A percentile compares a stretch with the other conserved stretches of the same genome.
phyloP scores from a whole-genome alignment of 1,284 basidiomycete species.

The Puccinia novopanici region DNA sequence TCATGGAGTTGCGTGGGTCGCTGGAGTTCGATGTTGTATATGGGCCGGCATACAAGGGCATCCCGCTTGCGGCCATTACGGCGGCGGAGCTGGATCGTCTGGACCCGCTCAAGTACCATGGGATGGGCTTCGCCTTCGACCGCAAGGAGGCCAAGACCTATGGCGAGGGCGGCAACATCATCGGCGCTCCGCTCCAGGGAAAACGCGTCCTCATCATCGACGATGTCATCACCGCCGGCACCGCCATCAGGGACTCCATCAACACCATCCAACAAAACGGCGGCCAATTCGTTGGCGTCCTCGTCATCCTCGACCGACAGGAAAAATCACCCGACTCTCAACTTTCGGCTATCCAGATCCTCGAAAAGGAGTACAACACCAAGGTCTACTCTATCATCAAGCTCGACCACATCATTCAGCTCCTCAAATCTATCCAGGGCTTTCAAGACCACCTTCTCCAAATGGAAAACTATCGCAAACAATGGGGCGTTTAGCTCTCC shows the following conservation, averaged over 20 bases:
- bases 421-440: constrained; percentile 72
- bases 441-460: constrained; percentile 67
- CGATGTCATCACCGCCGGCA: constrained; percentile 95
- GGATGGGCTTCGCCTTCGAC: constrained; percentile 78
- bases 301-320: constrained; percentile 85
- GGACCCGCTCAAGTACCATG: constrained; percentile 62
- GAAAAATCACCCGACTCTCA: constrained; percentile 70
- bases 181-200: constrained; percentile 78
- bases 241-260: constrained; percentile 81
- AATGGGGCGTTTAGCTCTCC: constrained; percentile 68
- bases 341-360: constrained; percentile 75
- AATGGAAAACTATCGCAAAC: constrained; percentile 78
- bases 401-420: constrained; percentile 81
- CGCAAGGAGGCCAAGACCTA: constrained; percentile 95
- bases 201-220: constrained; percentile 84
- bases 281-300: constrained; percentile 80
- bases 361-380: constrained; percentile 74
- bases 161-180: constrained; percentile 91
- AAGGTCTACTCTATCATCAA: constrained; percentile 73
- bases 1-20: constrained; percentile 60
- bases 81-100: constrained; percentile 70
- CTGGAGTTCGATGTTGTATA: constrained; percentile 86
- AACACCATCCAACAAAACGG: constrained; percentile 67
- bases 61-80: constrained; percentile 87
- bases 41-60: constrained; percentile 98